A percentile compares a stretch with the other conserved stretches of the same genome.
Conservation (phyloP, 192 early-diverging fungal genomes). For the Phycomyces nitens region DNA sequence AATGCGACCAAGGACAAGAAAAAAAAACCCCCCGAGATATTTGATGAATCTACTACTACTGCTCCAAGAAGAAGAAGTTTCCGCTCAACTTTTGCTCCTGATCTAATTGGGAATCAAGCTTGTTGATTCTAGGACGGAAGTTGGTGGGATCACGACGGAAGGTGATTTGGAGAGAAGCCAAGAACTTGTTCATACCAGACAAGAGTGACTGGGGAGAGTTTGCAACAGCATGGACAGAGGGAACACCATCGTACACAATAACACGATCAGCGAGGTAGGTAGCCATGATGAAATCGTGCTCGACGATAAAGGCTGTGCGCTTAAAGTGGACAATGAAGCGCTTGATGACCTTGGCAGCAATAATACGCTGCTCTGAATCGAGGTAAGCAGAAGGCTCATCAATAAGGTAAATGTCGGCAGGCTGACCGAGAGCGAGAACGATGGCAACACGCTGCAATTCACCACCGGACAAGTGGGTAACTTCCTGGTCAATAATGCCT, state of each 20-base stretch:
- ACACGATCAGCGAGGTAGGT: constrained; percentile 96
- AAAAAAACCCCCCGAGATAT: no score
- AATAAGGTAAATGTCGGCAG: constrained; percentile 95
- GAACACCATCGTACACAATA: constrained; percentile 90
- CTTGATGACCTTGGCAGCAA: constrained; percentile 98
- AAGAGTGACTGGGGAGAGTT: constrained; percentile 84
- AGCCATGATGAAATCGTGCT: constrained; percentile 99
- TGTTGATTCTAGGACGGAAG: constrained; percentile 98
- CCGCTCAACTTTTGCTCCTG: constrained; percentile 86
- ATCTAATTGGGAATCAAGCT: constrained; percentile 89
- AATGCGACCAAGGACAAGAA: no score
- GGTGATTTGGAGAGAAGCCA: constrained; percentile 87
- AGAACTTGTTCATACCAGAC: constrained; percentile 96
- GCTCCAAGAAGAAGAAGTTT: constrained; percentile 54
- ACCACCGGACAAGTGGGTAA: constrained; percentile 88
- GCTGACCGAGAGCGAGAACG: constrained; percentile 80
- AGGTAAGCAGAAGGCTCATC: constrained; percentile 98
- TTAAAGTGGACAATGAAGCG: constrained; percentile 93
- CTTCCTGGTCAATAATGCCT: constrained; percentile 87
- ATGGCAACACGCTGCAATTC: constrained; percentile 99
- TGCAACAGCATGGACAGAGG: constrained; percentile 81
- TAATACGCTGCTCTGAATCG: constrained; percentile 99
- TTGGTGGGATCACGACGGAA: constrained; percentile 98
- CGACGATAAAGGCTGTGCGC: constrained; percentile 96
- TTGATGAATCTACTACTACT: no score